phyloP scores from a whole-genome alignment of 2,329 filamentous ascomycete species.

The Alternaria triticimaculans region DNA sequence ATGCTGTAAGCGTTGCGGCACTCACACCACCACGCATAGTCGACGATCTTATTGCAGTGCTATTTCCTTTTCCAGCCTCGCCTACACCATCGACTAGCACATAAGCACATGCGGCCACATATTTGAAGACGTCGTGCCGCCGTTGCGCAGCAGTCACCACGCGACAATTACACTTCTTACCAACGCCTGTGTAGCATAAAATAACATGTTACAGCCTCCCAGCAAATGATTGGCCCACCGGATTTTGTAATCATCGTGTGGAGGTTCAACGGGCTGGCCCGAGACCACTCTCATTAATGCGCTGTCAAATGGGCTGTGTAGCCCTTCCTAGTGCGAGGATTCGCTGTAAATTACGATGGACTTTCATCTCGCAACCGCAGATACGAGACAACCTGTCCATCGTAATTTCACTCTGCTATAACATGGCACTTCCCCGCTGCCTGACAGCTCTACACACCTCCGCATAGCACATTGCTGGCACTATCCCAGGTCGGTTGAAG shows the following conservation, averaged over 20 bases:
- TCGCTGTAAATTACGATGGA: slow-evolving; percentile 13
- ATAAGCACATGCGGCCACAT: not conserved
- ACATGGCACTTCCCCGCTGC: slow-evolving; percentile 1
- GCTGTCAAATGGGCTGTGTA: slow-evolving; percentile 10
- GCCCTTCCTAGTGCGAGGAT: not conserved
- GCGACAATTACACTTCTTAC: not conserved
- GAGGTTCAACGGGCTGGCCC: slow-evolving; percentile 9
- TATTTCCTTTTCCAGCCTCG: not conserved
- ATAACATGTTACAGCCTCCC: not conserved
- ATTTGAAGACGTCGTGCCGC: not conserved
- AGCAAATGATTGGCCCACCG: not conserved
- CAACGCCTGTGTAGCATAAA: not conserved
- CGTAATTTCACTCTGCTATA: slow-evolving; percentile 15
- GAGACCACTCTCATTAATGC: slow-evolving; percentile 11
- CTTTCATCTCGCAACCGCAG: slow-evolving; percentile 6
- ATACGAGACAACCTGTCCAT: slow-evolving; percentile 6
- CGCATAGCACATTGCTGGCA: not conserved
- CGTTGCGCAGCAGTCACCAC: not conserved
- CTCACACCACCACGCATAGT: slow-evolving; percentile 1
- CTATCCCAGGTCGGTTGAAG: slow-evolving; percentile 7
- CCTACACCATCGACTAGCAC: not conserved
- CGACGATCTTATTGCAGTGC: slow-evolving; percentile 4
- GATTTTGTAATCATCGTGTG: not conserved
- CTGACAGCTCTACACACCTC: not conserved
- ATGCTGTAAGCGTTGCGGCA: not conserved